Base-by-base conservation (phyloP, 2,329 filamentous ascomycete genomes). In the Fusarium begoniae region DNA sequence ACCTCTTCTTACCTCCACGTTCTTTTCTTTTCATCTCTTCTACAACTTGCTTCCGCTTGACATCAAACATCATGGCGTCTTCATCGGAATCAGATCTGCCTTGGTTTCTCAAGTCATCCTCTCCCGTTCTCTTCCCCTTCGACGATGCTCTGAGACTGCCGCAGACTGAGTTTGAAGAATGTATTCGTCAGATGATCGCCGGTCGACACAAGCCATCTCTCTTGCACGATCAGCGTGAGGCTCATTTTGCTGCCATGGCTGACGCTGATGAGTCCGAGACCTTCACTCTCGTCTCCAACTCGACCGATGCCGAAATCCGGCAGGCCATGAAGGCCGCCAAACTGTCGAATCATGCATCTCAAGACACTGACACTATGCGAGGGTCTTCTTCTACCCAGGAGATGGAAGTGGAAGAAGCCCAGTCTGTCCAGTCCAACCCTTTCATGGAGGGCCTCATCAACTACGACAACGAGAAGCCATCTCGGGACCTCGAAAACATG, bases 71-170 rank as follows among this genome's bases (percentile, higher is more conserved):
- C 69, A 78, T 78, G 76, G 70, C 68, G n/a, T 71, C 72, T 35
- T 50, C 68, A 37, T 54, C 64, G 41, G 72, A 73, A n/a, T 60
- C 71, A 59, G 67, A 76, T 45, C 69, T 66, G 44, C 77, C 79
- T 22, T 86, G 84, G 82, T 85, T 83, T 70, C 80, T 86, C 56
- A 80, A 80, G 61, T 81, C 81, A 15, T 81, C 78, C 1, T 80
- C 76, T 37, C 83, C 84, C 0, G 84, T 86, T 37, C 70, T 80
- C 18, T 79, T 85, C 50, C 84, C 85, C 5, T 64, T 69, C 14
- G 76, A 82, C 45, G 78, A 81, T n/a, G 83, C 80, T 24, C 74
- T 85, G 51, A 78, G 74, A 45, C 73, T 79, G 24, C 62, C 82
- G 1, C 71, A 74, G 13, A 69, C 73, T n/a, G 80, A 83, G 9